Conservation (phyloP, 2,329 filamentous ascomycete genomes). For the Scedosporium aurantiacum region DNA sequence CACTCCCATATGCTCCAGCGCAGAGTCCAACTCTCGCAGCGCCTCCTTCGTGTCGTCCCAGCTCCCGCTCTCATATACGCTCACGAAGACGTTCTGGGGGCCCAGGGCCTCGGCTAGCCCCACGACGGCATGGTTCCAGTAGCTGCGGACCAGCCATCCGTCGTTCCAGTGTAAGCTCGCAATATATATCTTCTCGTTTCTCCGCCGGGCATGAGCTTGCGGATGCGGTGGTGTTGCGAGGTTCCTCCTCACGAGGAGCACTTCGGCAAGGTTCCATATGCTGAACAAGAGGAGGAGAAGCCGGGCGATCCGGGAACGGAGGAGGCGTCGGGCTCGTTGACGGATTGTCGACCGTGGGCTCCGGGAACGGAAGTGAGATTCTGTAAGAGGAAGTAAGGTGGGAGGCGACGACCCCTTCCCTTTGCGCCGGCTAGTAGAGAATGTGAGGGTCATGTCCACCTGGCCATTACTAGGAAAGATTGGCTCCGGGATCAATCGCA, state of each 20-base stretch:
- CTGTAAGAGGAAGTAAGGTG: conserved; percentile 1
- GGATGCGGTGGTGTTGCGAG: conserved; percentile 16
- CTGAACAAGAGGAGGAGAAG: conserved; percentile 22
- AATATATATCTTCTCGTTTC: conserved; percentile 47
- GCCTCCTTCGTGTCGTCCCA: conserved; percentile 57
- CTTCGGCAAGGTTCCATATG: conserved; percentile 27
- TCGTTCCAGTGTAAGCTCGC: conserved; percentile 61
- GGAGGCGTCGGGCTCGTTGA: conserved; percentile 24
- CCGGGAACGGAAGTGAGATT: neutral
- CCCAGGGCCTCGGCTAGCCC: conserved; percentile 46
- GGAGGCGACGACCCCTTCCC: neutral
- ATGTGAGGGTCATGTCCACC: conserved; percentile 2
- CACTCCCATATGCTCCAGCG: conserved; percentile 41
- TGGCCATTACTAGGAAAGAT: neutral
- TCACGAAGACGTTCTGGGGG: conserved; percentile 54
- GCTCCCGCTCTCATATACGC: conserved; percentile 57
- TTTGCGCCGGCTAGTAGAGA: neutral
- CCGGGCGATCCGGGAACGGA: conserved; percentile 23
- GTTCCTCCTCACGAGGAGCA: conserved; percentile 24
- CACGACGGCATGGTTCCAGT: conserved; percentile 53
- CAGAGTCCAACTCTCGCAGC: conserved; percentile 42
- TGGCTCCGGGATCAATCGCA: neutral
- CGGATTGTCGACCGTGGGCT: conserved; percentile 11
- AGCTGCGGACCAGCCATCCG: conserved; percentile 45
- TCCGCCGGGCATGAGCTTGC: conserved; percentile 15